These are phyloP conservation scores for Nicotiana rustica DNA, from an alignment of 305 asterid species.

Conservation along the genomic window DNA sequence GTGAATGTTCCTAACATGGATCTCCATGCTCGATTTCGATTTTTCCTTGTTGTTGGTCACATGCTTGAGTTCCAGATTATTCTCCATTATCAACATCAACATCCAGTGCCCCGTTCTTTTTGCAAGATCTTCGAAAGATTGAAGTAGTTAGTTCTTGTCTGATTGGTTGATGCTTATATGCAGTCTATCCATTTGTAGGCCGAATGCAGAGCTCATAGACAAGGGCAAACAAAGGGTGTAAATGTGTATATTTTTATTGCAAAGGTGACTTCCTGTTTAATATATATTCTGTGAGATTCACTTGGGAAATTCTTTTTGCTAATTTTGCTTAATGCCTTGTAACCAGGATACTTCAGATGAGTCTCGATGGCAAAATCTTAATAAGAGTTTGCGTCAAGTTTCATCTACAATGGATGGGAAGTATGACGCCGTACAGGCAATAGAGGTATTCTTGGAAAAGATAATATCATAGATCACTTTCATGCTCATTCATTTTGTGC, in stretches of 20 bases:
- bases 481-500: constrained; percentile 1
- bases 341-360: constrained; percentile 90
- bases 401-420: constrained; percentile 88
- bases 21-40: neutral
- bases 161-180: constrained; percentile 44
- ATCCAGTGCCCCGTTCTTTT: neutral
- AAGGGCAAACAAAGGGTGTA: constrained; percentile 85
- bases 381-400: constrained; percentile 80
- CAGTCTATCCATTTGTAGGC: constrained; percentile 64
- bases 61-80: no score
- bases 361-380: constrained; percentile 78
- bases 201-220: constrained; percentile 96
- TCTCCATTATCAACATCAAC: no score
- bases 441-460: constrained; percentile 60
- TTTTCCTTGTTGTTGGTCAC: constrained; percentile 11
- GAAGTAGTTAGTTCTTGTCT: constrained; percentile 28
- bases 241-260: constrained; percentile 91
- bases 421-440: constrained; percentile 64
- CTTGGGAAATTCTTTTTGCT: constrained; percentile 28
- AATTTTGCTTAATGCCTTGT: constrained; percentile 32
- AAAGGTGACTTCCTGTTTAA: constrained; percentile 59
- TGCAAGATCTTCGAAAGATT: constrained; percentile 18
- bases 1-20: constrained; percentile 24
- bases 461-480: no score
- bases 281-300: constrained; percentile 27